Conservation (phyloP, 768 basidiomycete genomes). For the Tulasnella sp. region DNA sequence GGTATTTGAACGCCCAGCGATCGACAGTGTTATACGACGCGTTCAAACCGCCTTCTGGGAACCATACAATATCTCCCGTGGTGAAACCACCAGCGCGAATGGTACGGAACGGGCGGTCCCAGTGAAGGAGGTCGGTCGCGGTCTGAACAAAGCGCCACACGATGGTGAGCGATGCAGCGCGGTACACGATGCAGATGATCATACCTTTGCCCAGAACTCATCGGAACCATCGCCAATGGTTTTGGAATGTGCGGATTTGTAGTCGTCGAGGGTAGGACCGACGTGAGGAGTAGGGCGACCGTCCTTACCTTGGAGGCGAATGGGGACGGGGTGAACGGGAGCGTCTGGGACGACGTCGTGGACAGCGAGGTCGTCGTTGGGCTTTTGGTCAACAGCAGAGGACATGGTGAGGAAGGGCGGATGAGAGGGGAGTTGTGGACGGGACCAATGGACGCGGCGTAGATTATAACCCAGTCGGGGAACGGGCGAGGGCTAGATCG, state of each 20-base stretch:
- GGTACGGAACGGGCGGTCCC: slow-evolving; percentile 82
- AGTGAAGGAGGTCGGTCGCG: slow-evolving; percentile 66
- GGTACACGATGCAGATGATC: slow-evolving; percentile 15
- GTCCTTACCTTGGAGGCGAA: slow-evolving; percentile 44
- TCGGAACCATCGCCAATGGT: slow-evolving; percentile 70
- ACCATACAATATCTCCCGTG: slow-evolving; percentile 86
- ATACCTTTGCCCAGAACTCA: slow-evolving; percentile 77
- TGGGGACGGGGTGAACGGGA: slow-evolving; percentile 57
- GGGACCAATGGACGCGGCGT: no score
- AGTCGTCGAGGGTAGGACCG: slow-evolving; percentile 66
- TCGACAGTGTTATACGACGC: slow-evolving; percentile 97
- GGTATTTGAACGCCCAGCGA: slow-evolving; percentile 84
- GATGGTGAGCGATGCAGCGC: not conserved
- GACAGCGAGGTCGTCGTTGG: not conserved
- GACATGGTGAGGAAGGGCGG: no score
- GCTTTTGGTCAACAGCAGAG: not conserved
- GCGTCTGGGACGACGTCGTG: slow-evolving; percentile 7
- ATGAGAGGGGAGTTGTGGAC: no score
- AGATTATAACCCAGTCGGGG: no score
- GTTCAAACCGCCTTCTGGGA: slow-evolving; percentile 87
- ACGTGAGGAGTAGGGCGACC: slow-evolving; percentile 62
- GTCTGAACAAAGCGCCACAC: slow-evolving; percentile 24
- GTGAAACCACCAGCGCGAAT: slow-evolving; percentile 74
- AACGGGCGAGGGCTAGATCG: no score
- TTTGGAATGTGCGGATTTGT: slow-evolving; percentile 49